A percentile compares a stretch with the other conserved stretches of the same genome.
Evolutionary conservation across 306 rosid genomes (phyloP).

Genomic region (Malus domestica): DNA sequence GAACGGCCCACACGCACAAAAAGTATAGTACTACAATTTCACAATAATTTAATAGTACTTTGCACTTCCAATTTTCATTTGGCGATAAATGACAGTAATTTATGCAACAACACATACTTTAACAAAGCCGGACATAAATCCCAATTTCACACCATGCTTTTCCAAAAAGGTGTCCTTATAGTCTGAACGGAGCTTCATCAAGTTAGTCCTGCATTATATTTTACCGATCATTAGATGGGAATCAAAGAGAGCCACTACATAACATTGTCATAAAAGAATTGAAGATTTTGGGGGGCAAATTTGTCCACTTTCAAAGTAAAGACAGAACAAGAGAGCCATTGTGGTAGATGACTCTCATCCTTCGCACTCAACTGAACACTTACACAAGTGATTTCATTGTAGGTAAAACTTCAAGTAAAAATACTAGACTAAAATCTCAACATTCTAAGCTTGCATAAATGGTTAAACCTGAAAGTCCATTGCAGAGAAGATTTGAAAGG

Average conservation of each 20-base stretch:
- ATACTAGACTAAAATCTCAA: neutral
- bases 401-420: neutral
- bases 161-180: constrained; percentile 57
- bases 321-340: neutral
- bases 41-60: neutral
- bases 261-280: neutral
- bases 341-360: neutral
- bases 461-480: neutral
- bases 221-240: neutral
- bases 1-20: neutral
- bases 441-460: neutral
- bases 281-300: neutral
- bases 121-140: constrained; percentile 58
- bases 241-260: neutral
- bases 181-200: constrained; percentile 58
- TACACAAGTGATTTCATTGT: neutral
- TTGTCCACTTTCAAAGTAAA: neutral
- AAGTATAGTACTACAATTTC: neutral
- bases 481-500: neutral
- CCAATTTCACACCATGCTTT: constrained; percentile 56
- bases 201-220: constrained; percentile 46
- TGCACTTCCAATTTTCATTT: neutral
- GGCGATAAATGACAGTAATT: neutral
- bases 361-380: neutral
- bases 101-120: constrained; percentile 26